phyloP scores from a whole-genome alignment of 2,329 filamentous ascomycete species.

The Cladosporium oxysporum region DNA sequence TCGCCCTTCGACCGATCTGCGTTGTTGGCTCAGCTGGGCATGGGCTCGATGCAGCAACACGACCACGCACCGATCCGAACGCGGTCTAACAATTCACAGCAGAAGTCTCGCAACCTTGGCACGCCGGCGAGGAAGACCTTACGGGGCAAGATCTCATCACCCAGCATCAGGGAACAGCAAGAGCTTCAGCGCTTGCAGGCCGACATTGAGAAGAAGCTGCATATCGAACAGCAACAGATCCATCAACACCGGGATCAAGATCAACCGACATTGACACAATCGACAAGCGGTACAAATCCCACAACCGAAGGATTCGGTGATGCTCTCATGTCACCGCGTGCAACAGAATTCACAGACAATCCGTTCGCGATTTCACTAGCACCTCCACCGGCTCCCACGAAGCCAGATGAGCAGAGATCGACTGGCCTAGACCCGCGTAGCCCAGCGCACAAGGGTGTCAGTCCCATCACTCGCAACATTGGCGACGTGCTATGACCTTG shows the following conservation, averaged over 20 bases:
- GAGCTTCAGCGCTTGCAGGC: constrained; percentile 37
- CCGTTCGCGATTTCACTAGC: constrained; percentile 53
- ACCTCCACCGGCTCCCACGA: constrained; percentile 35
- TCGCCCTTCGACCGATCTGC: constrained; percentile 39
- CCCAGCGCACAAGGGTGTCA: constrained; percentile 71
- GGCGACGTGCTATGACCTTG: constrained; percentile 67
- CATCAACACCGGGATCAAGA: background rate
- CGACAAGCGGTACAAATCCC: background rate
- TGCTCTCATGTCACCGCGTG: constrained; percentile 69
- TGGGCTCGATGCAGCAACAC: constrained; percentile 36
- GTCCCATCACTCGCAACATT: constrained; percentile 75
- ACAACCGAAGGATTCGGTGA: constrained; percentile 21
- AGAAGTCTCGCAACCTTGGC: constrained; percentile 1
- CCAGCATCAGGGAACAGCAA: constrained; percentile 37
- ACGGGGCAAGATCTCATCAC: constrained; percentile 37
- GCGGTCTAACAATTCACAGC: constrained; percentile 20
- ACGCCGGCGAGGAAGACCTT: constrained; percentile 24
- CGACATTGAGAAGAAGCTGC: constrained; percentile 34
- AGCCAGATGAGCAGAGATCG: constrained; percentile 55
- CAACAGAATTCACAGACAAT: constrained; percentile 71
- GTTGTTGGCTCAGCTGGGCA: constrained; percentile 38
- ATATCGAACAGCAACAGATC: constrained; percentile 13
- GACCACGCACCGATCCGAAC: constrained; percentile 26
- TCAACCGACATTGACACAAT: background rate
- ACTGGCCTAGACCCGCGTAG: constrained; percentile 64